Base-by-base conservation (phyloP, 768 basidiomycete species). In the Collybia sordida region DNA sequence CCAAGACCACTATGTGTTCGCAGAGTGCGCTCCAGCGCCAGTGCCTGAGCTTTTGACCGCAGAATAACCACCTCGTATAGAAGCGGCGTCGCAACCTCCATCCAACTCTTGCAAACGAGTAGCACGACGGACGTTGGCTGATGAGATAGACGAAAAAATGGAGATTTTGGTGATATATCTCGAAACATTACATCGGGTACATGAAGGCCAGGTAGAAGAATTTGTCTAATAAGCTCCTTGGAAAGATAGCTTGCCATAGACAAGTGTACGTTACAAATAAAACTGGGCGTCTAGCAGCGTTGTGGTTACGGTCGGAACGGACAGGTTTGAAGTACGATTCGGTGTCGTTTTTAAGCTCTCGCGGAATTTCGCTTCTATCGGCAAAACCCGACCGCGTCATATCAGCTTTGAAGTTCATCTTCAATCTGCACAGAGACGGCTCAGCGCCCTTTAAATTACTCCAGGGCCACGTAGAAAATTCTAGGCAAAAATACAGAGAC, bases 21-120 rank as follows among this genome's bases (percentile, higher is more conserved):
- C 2, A 62, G 52, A 2, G 45, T 45, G 11, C 27, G 11, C n/a
- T 36, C 45, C 18, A 62, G 54, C 6, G 56, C 52, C 12, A 53
- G 48, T 6, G 58, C 55, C 25, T 59, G 58, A 6, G 58, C 52
- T 4, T 51, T 55, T 11, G 59, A 60, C n/a, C 59, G 57, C 5
- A 60, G 9, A 31, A 45, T 22, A 21, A 60, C 59, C 18, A 53
- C 44, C 43, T 43, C 22, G 22, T 60, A 60, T 0, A 60, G 54
- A 24, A 58, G 52, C 1, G 56, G 56, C 0, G 56, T 57, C 1
- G 49, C 51, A 19, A 60, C 51, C 28, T 48, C 49, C 46, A 53
- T 54, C 59, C 59, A 60, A 2, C 36, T 24, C 38, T 60, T 60
- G 45, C 51, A 60, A 4, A 60, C 59, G 3, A 51, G 23, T 15